Evolutionary conservation across 306 rosid species (phyloP), one percentile per base, ranked within the genome.

Genomic region (Elaeagnus macrophylla): DNA sequence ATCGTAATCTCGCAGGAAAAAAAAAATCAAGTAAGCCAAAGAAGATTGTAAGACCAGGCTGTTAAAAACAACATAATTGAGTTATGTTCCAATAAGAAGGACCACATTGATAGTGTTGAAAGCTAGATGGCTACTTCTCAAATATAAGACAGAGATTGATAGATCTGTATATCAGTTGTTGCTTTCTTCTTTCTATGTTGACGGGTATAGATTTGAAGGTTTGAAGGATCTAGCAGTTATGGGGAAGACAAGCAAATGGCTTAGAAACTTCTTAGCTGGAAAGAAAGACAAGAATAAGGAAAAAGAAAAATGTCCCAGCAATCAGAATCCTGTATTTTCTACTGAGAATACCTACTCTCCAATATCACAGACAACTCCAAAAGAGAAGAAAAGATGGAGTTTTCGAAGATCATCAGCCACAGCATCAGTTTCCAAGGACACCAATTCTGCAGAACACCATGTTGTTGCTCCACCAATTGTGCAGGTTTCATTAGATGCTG

Each of bases 161-260:
- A 68, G 81, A 67, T 75, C 78, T 67, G 48, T 36, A 75, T 52
- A 49, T 54, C 73, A 53, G 20, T 53, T 60, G 68, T 73, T 76
- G 67, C 61, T 76, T 68, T 74, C 80, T 72, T 69, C 51, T 38
- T 53, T 14, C 47, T 65, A 51, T 53, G 64, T 62, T 73, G 66
- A 67, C 63, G 67, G 63, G 10, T 59, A 69, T 57, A 17, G 51
- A 37, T 51, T 65, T 62, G 51, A 39, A 51, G 78, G 67, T 74
- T 59, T 50, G 66, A 56, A 61, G 54, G 54, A 36, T 36, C 65
- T 74, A 76, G 65, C 6, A 65, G 67, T 68, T 52, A 83, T 90
- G 97, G 94, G 97, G 47, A 90, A 80, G 70, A 68, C 86, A 50
- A 60, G 94, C 3, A 86, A 81, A 84, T 90, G 97, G 97, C 74